Percentiles rank a stretch among this genome's conserved stretches.
Conservation (phyloP, 1,139 yeast species). For the Protomyces gravidus region DNA sequence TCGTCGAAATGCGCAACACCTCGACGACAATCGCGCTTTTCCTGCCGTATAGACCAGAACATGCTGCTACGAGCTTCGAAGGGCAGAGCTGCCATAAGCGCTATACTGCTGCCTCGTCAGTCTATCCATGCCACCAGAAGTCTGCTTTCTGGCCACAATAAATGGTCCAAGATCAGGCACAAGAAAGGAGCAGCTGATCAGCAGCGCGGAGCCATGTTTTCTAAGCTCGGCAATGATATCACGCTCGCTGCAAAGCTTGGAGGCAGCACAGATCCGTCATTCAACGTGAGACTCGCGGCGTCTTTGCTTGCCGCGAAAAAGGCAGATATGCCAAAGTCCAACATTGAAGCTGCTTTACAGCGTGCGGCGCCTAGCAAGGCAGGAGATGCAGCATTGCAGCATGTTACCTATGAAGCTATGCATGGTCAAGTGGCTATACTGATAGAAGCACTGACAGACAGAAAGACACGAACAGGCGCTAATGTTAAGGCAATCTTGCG, state of each 20-base stretch:
- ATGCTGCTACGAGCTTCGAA: too few relatives aligned
- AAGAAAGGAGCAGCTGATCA: constrained; percentile 93
- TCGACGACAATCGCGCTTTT: too few relatives aligned
- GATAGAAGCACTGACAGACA: constrained; percentile 82
- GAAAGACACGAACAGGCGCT: constrained; percentile 75
- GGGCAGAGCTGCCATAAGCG: too few relatives aligned
- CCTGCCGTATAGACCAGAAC: too few relatives aligned
- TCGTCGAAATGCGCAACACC: too few relatives aligned
- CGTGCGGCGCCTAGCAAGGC: constrained; percentile 66
- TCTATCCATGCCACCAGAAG: neutral
- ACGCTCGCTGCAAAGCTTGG: constrained; percentile 68
- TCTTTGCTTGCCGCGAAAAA: constrained; percentile 75
- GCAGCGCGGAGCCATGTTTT: constrained; percentile 63
- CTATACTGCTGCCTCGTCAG: too few relatives aligned
- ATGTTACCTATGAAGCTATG: constrained; percentile 68
- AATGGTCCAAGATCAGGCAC: constrained; percentile 93
- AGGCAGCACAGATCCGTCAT: constrained; percentile 52
- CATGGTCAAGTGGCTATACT: constrained; percentile 84
- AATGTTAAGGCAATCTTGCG: constrained; percentile 70
- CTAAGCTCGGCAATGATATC: constrained; percentile 67
- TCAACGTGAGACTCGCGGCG: constrained; percentile 66
- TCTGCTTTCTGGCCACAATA: constrained; percentile 44
- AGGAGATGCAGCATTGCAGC: constrained; percentile 45
- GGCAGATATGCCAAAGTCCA: constrained; percentile 74
- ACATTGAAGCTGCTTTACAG: constrained; percentile 78